phyloP scores from a whole-genome alignment of 768 basidiomycete species.

The Paxillus involutus region DNA sequence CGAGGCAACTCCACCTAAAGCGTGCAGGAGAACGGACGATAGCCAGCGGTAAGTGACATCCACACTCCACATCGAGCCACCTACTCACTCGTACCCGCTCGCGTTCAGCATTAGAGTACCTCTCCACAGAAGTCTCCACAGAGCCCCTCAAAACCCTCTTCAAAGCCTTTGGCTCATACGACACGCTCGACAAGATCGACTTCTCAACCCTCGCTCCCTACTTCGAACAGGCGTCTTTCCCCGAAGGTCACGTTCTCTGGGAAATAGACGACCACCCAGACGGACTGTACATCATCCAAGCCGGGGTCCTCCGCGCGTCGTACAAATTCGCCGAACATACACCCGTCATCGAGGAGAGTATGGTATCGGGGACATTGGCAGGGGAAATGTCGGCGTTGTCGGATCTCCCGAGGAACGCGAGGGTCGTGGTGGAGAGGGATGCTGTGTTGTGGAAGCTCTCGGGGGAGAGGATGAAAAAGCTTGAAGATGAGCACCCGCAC shows the following conservation, averaged over 20 bases:
- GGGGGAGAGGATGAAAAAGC: conserved; percentile 48
- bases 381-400: conserved; percentile 89
- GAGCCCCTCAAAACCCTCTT: conserved; percentile 77
- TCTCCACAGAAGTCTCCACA: conserved; percentile 32
- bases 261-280: conserved; percentile 72
- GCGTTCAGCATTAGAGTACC: conserved; percentile 15
- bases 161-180: conserved; percentile 79
- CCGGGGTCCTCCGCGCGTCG: conserved; percentile 79
- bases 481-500: conserved; percentile 70
- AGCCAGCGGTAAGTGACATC: conserved; percentile 46
- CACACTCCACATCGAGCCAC: neutral
- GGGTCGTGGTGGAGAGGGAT: conserved; percentile 76
- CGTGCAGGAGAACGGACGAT: conserved; percentile 75
- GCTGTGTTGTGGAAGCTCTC: conserved; percentile 83
- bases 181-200: conserved; percentile 51
- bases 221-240: conserved; percentile 60
- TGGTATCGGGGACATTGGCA: conserved; percentile 91
- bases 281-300: conserved; percentile 87
- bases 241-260: conserved; percentile 70
- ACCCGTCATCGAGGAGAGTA: conserved; percentile 76
- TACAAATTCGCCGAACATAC: conserved; percentile 77
- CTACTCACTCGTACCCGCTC: neutral
- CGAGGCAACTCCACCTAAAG: conserved; percentile 63
- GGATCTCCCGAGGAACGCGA: conserved; percentile 78
- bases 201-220: conserved; percentile 69